Conservation (phyloP, 805 yeast species). For the Yamadazyma olivae region DNA sequence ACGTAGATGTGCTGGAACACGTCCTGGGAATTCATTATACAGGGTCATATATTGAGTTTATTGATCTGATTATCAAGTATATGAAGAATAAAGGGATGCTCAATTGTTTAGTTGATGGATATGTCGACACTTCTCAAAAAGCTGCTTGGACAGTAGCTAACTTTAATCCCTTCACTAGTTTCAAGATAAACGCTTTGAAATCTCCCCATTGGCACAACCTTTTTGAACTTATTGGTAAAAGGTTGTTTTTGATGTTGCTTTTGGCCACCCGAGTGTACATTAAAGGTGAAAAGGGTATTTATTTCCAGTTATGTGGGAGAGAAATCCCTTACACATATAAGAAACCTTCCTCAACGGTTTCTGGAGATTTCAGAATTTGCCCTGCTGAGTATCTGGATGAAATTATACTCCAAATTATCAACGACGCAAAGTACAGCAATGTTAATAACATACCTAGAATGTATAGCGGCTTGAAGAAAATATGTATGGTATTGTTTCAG, state of each 20-base stretch:
- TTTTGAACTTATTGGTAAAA: conserved; percentile 36
- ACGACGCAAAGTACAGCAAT: not conserved
- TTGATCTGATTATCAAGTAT: conserved; percentile 40
- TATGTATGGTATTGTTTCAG: not conserved
- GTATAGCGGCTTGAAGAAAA: not conserved
- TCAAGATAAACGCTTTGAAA: conserved; percentile 41
- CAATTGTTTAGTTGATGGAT: conserved; percentile 45
- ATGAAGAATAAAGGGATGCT: conserved; percentile 23
- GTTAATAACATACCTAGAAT: not conserved
- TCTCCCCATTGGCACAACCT: conserved; percentile 42
- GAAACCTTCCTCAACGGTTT: not conserved
- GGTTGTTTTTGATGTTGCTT: conserved; percentile 37
- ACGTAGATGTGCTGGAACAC: too few species aligned
- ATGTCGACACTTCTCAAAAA: conserved; percentile 30
- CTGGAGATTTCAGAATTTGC: not conserved
- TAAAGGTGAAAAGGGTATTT: conserved; percentile 2
- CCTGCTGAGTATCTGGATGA: not conserved
- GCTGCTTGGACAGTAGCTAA: conserved; percentile 26
- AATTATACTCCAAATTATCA: not conserved
- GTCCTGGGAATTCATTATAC: too few species aligned
- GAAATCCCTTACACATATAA: conserved; percentile 1
- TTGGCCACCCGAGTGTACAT: conserved; percentile 31
- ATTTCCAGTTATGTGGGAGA: conserved; percentile 11
- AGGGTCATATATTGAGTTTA: conserved; percentile 25
- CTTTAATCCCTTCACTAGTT: conserved; percentile 28